Base-by-base conservation (phyloP, 345 rosid species). In the Zanthoxylum bungeanum region DNA sequence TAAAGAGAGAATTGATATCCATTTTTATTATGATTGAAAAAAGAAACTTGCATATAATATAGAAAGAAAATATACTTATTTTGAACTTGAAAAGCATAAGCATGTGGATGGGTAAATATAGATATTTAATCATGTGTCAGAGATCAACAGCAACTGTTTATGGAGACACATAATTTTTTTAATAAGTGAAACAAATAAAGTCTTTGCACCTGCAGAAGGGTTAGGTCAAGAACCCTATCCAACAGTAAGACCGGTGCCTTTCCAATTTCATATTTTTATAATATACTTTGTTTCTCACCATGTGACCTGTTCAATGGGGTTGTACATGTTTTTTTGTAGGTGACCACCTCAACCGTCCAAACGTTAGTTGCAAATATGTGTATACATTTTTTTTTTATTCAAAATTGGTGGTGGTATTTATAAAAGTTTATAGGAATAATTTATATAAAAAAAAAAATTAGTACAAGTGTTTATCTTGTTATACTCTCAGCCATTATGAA, bases 211-310 rank as follows among this genome's bases (percentile, higher is more conserved):
- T 44, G 68, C 52, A 49, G 49, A 24, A 36, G 61, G 71, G 71
- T 50, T 68, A 68, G 61, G 71, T 52, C 24, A 52, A 34, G 42
- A 53, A 25, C 24, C 34, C 61, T 53, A 68, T 53, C 61, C 49
- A 55, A 30, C 60, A 30, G n/a, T 51, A 37, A 9, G 68, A 37
- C 51, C 52, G 0, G 1, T 51, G 50, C 25, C 37, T 50, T n/a
- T 47, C 67, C 60, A 60, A 59, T 27, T 46, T 5, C 14, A 42
- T 42, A 4, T 14, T 14, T 44, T 44, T 44, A 44, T 44, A 3
- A 42, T 44, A 44, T 21, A 31, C 4, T 49, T 40, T 22, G 11
- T 9, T 30, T 44, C 36, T 24, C 36, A 27, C 64, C 60, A 49
- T 21, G 42, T 28, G 31, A 36, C 61, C 36, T 17, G 37, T 49